Evolutionary conservation across 2,329 filamentous ascomycete genomes (phyloP), one percentile per base, ranked within the genome.

Genomic region (Tolypocladium endophyticum): DNA sequence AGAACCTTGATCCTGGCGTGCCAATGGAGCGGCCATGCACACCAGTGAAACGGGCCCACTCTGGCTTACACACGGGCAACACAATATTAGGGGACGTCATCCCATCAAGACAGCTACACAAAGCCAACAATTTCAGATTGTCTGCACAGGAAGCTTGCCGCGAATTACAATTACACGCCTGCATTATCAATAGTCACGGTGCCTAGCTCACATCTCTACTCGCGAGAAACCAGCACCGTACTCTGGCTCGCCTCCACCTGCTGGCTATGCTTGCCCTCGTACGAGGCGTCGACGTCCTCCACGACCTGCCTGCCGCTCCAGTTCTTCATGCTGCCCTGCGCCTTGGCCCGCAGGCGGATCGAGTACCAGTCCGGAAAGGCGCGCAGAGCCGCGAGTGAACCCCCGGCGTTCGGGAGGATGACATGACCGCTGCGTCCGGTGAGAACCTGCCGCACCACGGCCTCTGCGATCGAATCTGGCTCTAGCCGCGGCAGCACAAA

Each of bases 351-450:
- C 60, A 82, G n/a, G 20, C 71, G 67, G 64, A 81, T 76, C 72
- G 85, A 78, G 67, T 85, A 78, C 86, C 86, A 90, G 65, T 83
- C 73, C n/a, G 87, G 87, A 64, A 84, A 70, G 0, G 73, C 77
- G 39, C 82, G 75, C 60, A 84, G 67, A 43, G 76, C 73, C 59
- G 77, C 64, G 53, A 81, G 64, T 2, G 71, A 59, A 4, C 65
- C 66, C 3, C 73, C 76, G 36, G 79, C 74, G 1, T 60, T 64
- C 7, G 81, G 77, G 30, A 83, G 64, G 25, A 82, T 72, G 20
- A 82, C 66, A 64, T 79, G 75, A 5, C 76, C 79, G 61, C 79
- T 79, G 57, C 74, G 73, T 56, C 79, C 76, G 39, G 70, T 76
- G 25, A 81, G 66, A 14, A 85, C 73, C 64, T 82, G 78, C 61